Evolutionary conservation across 2,329 filamentous ascomycete genomes (phyloP), one percentile per base, ranked within the genome.

Genomic region (Diaporthe longicolla): DNA sequence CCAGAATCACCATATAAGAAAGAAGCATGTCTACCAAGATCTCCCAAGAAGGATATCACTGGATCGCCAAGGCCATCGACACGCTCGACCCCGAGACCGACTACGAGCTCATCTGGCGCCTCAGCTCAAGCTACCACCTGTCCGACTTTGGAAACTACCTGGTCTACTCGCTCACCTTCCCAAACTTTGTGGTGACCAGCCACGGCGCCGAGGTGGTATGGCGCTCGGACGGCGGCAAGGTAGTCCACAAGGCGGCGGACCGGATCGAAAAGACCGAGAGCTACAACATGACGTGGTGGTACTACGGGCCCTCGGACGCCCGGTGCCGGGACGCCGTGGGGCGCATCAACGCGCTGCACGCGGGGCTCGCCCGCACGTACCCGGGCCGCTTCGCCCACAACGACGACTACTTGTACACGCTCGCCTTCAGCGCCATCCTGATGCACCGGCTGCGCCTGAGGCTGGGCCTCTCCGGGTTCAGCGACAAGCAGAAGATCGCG

Each of bases 241-340:
- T 65, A 26, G 61, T 65, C 19, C n/a, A 65, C 61, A 65, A 50
- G 61, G 61, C 61, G 4, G 61, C 61, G 0, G 59, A 50, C 59
- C 40, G 59, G 9, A 50, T 65, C 40, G 59, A 65, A 43, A 48
- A 65, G 59, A 65, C 59, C 4, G 59, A 65, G 43, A 50, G 9
- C 11, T 48, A 65, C 26, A 65, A 65, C 61, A 65, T 65, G 61
- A 65, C 61, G 19, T 65, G 61, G 43, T 50, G 61, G 61, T 65
- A 50, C 26, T 65, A 50, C 61, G 43, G 43, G 10, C 61, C 61
- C 7, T 48, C 40, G 26, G 61, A 65, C 43, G 26, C 11, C 19
- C 61, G 61, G 26, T 65, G 61, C 43, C 61, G 43, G 4, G 61
- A 48, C 43, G 43, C 43, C 11, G 61, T 65, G 19, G 43, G 13